Evolutionary conservation across 192 early-diverging fungal genomes (phyloP), one percentile per base, ranked within the genome.

Genomic region (Piromyces finnis): DNA sequence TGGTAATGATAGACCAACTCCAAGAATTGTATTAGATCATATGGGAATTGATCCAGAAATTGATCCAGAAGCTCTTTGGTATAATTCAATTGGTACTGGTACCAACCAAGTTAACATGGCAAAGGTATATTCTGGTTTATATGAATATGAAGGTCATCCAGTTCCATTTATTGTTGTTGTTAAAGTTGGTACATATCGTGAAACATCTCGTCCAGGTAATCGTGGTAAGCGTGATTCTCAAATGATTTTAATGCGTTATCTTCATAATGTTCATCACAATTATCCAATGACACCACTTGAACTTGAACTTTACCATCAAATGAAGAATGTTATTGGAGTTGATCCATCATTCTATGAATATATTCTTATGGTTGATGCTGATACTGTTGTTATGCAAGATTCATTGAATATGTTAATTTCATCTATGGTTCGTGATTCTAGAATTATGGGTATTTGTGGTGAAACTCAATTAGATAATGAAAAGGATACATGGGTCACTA

Each of bases 201-300:
- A 99, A 87, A 86, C 92, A 37, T 87, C 91, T 78, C 89, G 92
- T 79, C 96, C 97, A 4, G 97, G 97, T 35, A 99, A 99, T 84
- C 89, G 97, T 77, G 98, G 98, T 82, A 99, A 99, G 88, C 95
- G 98, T 79, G 98, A 99, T 87, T 97, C 97, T 78, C 98, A 99
- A 85, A 91, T 99, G 88, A 87, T 99, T 59, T 88, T 97, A 83
- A 99, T 99, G 98, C 88, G 92, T 68, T 99, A 97, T 91, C 88
- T 99, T 82, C 96, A 96, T 84, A 93, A 96, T 84, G 95, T 99
- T 27, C 95, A 96, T 85, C 97, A 95, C 85, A 93, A 97, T 83
- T 87, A 90, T 79, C 89, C 94, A 26, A 98, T 99, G 96, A 92
- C 92, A 28, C 95, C 97, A 26, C 88, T 99, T 80, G 96, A 99